Conservation (phyloP, 2,329 filamentous ascomycete genomes). For the Aspergillus caelatus region DNA sequence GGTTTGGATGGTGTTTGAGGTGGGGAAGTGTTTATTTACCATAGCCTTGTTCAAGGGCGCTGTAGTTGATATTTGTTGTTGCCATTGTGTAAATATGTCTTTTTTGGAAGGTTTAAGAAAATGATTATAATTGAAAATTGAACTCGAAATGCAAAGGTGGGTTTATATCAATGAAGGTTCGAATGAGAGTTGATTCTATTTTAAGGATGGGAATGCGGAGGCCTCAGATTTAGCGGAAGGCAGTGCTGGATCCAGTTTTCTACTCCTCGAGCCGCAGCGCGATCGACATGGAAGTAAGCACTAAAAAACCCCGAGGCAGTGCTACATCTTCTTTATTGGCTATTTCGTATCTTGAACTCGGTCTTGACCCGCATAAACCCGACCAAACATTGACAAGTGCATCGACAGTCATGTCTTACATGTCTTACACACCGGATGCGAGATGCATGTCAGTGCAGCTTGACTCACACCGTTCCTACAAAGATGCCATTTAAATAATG, state of each 20-base stretch:
- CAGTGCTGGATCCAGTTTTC: not conserved
- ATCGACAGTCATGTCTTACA: not conserved
- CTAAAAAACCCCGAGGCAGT: not conserved
- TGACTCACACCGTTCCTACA: no score
- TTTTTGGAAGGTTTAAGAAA: no score
- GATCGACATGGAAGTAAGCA: not conserved
- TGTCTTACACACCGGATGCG: not conserved
- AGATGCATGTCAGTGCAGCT: no score
- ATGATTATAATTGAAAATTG: no score
- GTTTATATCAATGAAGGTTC: not conserved
- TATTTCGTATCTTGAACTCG: not conserved
- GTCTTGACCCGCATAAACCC: not conserved
- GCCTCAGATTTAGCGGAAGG: not conserved
- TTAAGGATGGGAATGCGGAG: not conserved
- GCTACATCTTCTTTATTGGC: not conserved
- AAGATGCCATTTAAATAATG: no score
- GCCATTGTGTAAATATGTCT: not conserved
- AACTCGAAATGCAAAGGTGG: not conserved
- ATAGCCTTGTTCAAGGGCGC: constrained; percentile 1
- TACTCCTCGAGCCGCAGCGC: not conserved
- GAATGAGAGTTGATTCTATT: not conserved
- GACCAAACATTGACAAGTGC: not conserved
- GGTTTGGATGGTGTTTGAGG: not conserved
- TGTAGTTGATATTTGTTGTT: not conserved
- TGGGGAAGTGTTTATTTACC: not conserved